Evolutionary conservation across 176 grass and related monocot species (phyloP), one percentile per base, ranked within the genome.

Genomic region (Echinochloa phyllopogon): DNA sequence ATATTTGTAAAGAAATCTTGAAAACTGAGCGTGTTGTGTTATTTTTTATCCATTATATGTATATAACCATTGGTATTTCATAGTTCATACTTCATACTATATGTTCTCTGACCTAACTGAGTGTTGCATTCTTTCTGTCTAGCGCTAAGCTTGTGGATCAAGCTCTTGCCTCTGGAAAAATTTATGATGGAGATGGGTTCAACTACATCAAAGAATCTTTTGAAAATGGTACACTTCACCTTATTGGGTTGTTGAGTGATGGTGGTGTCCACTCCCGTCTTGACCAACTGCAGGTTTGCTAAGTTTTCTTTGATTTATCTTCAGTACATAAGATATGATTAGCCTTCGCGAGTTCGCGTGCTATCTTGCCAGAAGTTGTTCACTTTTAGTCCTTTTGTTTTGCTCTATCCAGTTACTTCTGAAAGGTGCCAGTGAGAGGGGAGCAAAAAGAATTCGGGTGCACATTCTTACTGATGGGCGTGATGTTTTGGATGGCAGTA

Each of bases 401-500:
- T 56, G 79, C 25, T 74, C 8, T 87, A 61, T 83, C 70, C 82
- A 99, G 97, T 88, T 99, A 87, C 86, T 99, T 73, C 84, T 96
- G 78, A 96, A 99, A 95, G 97, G 97, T 70, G 89, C 86, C 17
- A 94, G 87, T 78, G 94, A 94, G 74, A 86, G 80, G 70, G 94
- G 92, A 33, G 97, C 94, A 16, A 99, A 99, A 89, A 99, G 88
- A 89, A 96, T 99, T 21, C 83, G 97, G 15, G 78, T 96, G 41
- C 97, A 99, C 72, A 86, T 99, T 58, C 94, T 99, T 78, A 99
- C 97, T 41, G 97, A 99, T 78, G 97, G 97, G 1, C 94, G 97
- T 84, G 97, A 99, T 91, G 97, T 99, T 65, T 94, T 99, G 89
- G 97, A 99, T 91, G 97, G 97, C 36, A 89, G 89, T 42, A 99